Base-by-base conservation (phyloP, 1,284 basidiomycete species). In the Ustilago tritici region DNA sequence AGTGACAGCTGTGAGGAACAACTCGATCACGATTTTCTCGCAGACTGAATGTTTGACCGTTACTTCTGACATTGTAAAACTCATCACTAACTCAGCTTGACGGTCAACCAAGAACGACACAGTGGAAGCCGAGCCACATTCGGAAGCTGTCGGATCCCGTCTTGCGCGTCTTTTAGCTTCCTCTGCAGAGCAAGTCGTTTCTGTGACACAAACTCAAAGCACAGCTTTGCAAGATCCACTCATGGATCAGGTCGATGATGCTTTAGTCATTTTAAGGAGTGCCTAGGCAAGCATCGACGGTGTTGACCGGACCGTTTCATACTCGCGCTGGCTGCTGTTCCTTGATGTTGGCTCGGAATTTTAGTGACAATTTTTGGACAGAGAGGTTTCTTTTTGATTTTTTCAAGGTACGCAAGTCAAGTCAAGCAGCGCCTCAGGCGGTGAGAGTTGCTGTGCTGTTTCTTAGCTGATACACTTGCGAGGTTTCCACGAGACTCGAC, bases 11-110 rank as follows among this genome's bases (percentile, higher is more conserved):
- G 34, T 19, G 34, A 54, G 52, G 49, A 32, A 43, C 7, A 19
- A 41, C 40, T 53, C 61, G 61, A 56, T 63, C 61, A 63, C 61
- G 41, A 47, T 55, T 55, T 55, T 41, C 43, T 23, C 3, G 17
- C 54, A 40, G 31, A 41, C 1, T 11, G 8, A 38, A 2, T 57
- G 56, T 57, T 57, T 32, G 41, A 35, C n/a, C 41, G 56, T n/a
- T 28, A 57, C 40, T 19, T 4, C 19, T 32, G 32, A 57, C 56
- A 57, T n/a, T 4, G 5, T 19, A 6, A 47, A 43, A 11, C 31
- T 19, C 46, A 4, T 19, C 46, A 28, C 10, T 15, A 40, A 40
- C 10, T 50, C 31, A 32, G 14, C 10, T 28, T n/a, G 49, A 31
- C 10, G 28, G 49, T 50, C 49, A 50, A 50, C 17, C 49, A 41